Percentiles rank a stretch among this genome's conserved stretches.
These are phyloP conservation scores for Sclerotinia nivalis DNA, from an alignment of 2,329 filamentous ascomycete genomes.

Conservation along the genomic window DNA sequence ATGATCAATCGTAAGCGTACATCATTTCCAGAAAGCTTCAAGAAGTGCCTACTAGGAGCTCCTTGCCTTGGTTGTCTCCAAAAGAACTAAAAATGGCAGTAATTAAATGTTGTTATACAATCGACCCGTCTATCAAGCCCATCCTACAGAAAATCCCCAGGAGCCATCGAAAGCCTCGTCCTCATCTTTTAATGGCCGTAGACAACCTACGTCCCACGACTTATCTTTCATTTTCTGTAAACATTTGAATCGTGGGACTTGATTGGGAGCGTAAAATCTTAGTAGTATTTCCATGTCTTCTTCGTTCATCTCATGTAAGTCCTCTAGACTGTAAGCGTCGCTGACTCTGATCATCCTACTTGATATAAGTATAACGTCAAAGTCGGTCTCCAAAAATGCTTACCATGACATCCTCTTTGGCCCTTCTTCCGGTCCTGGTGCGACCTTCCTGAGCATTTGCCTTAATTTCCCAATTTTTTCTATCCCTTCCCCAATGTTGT, in stretches of 20 bases:
- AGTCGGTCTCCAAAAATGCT: constrained; percentile 37
- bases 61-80: not conserved
- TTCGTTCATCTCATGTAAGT: constrained; percentile 79
- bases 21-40: not conserved
- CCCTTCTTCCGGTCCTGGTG: constrained; percentile 70
- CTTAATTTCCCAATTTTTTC: constrained; percentile 79
- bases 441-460: constrained; percentile 74
- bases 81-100: constrained; percentile 13
- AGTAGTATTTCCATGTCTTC: constrained; percentile 84
- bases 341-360: constrained; percentile 87
- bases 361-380: constrained; percentile 39
- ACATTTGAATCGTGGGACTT: constrained; percentile 57
- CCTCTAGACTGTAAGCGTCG: constrained; percentile 80
- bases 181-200: constrained; percentile 54
- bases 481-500: constrained; percentile 81
- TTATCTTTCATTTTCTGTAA: constrained; percentile 54
- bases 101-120: constrained; percentile 4
- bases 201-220: constrained; percentile 54
- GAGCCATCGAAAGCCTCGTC: constrained; percentile 40
- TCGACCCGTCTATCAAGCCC: constrained; percentile 27
- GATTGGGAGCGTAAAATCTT: constrained; percentile 62
- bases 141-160: constrained; percentile 41
- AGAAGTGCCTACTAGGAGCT: not conserved
- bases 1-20: not conserved
- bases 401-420: constrained; percentile 90